Base-by-base conservation (phyloP, 768 basidiomycete genomes). In the Mycena vitilis region DNA sequence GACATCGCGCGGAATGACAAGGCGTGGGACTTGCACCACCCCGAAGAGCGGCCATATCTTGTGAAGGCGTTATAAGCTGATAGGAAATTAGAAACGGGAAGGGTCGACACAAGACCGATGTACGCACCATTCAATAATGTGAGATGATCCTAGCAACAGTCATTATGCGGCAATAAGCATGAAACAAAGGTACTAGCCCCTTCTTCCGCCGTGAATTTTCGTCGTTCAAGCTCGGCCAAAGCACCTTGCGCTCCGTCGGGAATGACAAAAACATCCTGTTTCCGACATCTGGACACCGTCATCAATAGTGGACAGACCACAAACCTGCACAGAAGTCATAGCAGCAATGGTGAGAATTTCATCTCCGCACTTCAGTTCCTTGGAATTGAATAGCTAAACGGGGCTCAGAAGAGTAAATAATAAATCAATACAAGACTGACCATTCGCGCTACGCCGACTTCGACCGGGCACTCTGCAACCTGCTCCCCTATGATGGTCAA, bases 201-300 rank as follows among this genome's bases (percentile, higher is more conserved):
- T 87, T 99, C 98, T 79, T 99, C 96, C 0, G 96, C 95, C 0
- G 95, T 99, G 74, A 99, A 99, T 77, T 99, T 99, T 65, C 98
- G 83, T 58, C 95, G 85, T 78, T 99, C 96, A 16, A 99, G 82
- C 78, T 99, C 97, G 5, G 93, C 95, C 38, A 95, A 77, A 1
- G 95, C 95, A 15, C 95, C 95, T 7, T 88, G 86, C 10, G 92
- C 89, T 7, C 95, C 96, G 3, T 95, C 94, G 5, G 93, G 91
- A 63, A 94, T 94, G 30, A 96, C 78, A 76, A 99, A 99, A 3
- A 92, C 89, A 73, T 98, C 95, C 95, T 98, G 65, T 12, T 49
- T 45, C 54, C 45, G 10, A 38, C 68, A 63, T 63, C 23, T 56
- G 42, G 55, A 12, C 44, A 36, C 52, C 9, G 45, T 51, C 9